These are phyloP conservation scores for Daldinia eschscholtzii DNA, from an alignment of 2,329 filamentous ascomycete species.

Conservation along the genomic window DNA sequence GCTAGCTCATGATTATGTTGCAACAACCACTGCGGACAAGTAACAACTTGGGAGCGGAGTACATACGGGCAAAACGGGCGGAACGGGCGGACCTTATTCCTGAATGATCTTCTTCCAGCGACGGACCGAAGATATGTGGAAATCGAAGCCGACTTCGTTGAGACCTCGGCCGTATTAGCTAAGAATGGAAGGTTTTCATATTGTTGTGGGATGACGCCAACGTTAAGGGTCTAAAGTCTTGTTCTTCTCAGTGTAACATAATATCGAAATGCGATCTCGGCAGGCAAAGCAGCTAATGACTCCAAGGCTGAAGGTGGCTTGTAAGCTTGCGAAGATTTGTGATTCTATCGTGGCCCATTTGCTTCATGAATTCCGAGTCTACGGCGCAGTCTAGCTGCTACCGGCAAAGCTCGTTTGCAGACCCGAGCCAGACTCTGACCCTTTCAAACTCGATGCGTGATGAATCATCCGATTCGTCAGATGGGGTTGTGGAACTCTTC, in stretches of 20 bases:
- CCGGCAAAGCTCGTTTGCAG: slow-evolving; percentile 20
- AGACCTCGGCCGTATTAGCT: slow-evolving; percentile 14
- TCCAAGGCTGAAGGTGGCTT: neutral
- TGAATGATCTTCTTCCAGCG: slow-evolving; percentile 7
- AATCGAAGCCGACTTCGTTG: slow-evolving; percentile 16
- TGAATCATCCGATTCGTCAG: slow-evolving; percentile 32
- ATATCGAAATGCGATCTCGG: slow-evolving; percentile 12
- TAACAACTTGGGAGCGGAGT: slow-evolving; percentile 16
- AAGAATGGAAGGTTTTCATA: slow-evolving; percentile 26
- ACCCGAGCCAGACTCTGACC: slow-evolving; percentile 23
- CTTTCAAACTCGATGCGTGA: slow-evolving; percentile 25
- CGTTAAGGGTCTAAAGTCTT: neutral
- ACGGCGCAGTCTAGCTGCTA: slow-evolving; percentile 34
- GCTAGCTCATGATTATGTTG: slow-evolving; percentile 3
- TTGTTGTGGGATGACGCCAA: slow-evolving; percentile 8
- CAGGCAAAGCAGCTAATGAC: slow-evolving; percentile 19
- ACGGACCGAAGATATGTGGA: slow-evolving; percentile 7
- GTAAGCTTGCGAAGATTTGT: slow-evolving; percentile 1
- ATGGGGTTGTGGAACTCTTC: neutral
- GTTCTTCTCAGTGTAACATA: slow-evolving; percentile 10
- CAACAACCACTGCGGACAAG: slow-evolving; percentile 14
- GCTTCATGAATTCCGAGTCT: slow-evolving; percentile 29
- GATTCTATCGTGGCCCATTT: slow-evolving; percentile 1
- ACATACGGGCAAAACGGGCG: neutral
- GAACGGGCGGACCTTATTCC: slow-evolving; percentile 14